phyloP scores from a whole-genome alignment of 371 early-diverging fungal genomes.

The Actinomortierella wolfii region DNA sequence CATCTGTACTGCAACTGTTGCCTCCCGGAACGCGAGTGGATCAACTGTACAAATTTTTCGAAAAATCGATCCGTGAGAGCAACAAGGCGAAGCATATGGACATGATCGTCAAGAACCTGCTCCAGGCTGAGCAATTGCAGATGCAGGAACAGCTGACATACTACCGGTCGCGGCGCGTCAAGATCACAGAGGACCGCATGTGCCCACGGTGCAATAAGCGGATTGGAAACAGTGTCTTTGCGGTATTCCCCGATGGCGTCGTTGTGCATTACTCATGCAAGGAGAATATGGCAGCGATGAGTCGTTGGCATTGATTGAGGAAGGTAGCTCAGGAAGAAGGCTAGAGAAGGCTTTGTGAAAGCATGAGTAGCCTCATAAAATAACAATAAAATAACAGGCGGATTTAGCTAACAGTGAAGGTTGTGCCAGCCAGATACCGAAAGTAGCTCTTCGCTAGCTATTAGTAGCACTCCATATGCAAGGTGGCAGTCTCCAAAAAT shows the following conservation, averaged over 20 bases:
- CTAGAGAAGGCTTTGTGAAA: no score
- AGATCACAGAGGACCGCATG: conserved; percentile 79
- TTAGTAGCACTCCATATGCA: no score
- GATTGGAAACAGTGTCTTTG: conserved; percentile 82
- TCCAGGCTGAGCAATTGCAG: conserved; percentile 74
- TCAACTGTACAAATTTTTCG: conserved; percentile 67
- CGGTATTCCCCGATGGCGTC: conserved; percentile 73
- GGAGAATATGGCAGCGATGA: conserved; percentile 54
- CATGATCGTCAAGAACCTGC: conserved; percentile 69
- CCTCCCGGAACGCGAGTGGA: conserved; percentile 59
- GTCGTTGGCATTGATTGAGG: conserved; percentile 27
- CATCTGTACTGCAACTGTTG: conserved; percentile 54
- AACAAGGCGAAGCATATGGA: conserved; percentile 68
- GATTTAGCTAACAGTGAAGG: no score
- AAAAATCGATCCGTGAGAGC: conserved; percentile 70
- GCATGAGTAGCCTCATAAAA: no score
- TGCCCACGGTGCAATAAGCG: conserved; percentile 82
- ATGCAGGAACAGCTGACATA: conserved; percentile 71
- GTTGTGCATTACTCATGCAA: conserved; percentile 83
- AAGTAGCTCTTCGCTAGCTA: no score
- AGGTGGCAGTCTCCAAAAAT: no score
- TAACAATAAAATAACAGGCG: no score
- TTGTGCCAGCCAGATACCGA: no score
- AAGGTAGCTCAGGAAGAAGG: no score
- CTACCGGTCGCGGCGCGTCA: conserved; percentile 68